Conservation (phyloP, 139 green algal genomes). For the Volvox africanus region DNA sequence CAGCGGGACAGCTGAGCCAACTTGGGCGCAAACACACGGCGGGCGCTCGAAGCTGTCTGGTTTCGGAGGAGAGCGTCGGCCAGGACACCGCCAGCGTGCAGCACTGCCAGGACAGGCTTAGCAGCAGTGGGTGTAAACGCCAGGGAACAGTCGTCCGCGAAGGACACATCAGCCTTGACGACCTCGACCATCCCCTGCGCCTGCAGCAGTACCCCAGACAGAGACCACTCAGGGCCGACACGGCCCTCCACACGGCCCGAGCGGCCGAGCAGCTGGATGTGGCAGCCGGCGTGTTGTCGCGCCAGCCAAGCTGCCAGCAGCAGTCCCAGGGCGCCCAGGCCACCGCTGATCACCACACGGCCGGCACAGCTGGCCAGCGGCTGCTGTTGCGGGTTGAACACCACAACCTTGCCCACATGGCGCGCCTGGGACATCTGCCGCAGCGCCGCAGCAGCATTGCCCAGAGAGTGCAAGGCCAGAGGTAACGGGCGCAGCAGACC, state of each 20-base stretch:
- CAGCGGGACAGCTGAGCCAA: constrained; percentile 37
- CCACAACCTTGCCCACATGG: constrained; percentile 83
- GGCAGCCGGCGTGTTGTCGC: constrained; percentile 19
- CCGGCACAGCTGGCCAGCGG: neutral
- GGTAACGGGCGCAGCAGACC: constrained; percentile 64
- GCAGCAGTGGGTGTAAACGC: neutral
- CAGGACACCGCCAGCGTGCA: constrained; percentile 77
- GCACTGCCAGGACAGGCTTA: constrained; percentile 49
- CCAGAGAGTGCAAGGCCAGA: constrained; percentile 52
- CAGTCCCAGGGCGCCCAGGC: constrained; percentile 74
- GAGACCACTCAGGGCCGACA: neutral
- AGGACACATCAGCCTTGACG: constrained; percentile 34
- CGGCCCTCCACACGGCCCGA: neutral
- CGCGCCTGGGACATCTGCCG: constrained; percentile 73
- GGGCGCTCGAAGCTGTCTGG: constrained; percentile 60
- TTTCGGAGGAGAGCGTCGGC: constrained; percentile 69
- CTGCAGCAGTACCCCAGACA: neutral
- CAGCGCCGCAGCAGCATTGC: constrained; percentile 58
- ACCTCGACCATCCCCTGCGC: constrained; percentile 23
- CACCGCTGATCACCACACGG: constrained; percentile 74
- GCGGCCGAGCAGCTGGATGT: constrained; percentile 58
- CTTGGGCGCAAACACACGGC: constrained; percentile 71
- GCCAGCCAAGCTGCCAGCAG: constrained; percentile 75
- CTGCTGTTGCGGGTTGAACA: constrained; percentile 40
- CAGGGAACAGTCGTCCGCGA: constrained; percentile 22